These are phyloP conservation scores for Bryoerythrophyllum caledonicum DNA, from an alignment of 225 moss, liverwort and hornwort genomes.

Conservation along the genomic window DNA sequence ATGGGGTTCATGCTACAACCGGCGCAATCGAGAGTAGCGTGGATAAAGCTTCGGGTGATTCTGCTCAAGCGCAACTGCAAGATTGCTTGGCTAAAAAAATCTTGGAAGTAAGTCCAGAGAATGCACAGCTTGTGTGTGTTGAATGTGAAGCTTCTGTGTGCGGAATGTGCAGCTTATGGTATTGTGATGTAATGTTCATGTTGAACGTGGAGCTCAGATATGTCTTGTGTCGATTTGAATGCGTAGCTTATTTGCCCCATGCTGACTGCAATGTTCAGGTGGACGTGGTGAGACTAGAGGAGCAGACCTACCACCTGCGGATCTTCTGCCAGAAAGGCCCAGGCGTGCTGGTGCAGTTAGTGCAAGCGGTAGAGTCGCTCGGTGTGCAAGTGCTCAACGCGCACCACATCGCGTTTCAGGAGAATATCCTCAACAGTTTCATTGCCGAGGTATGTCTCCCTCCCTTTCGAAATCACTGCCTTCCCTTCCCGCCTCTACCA, in stretches of 20 bases:
- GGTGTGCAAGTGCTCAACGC: conserved; percentile 93
- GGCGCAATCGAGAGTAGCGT: conserved; percentile 26
- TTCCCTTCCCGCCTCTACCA: neutral
- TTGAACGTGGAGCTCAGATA: neutral
- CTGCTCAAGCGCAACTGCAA: conserved; percentile 18
- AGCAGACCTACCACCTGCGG: conserved; percentile 88
- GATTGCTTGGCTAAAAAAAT: conserved; percentile 57
- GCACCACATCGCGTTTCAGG: conserved; percentile 87
- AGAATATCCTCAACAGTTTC: conserved; percentile 91
- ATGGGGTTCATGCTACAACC: conserved; percentile 7
- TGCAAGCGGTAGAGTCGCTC: conserved; percentile 88
- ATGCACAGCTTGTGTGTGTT: neutral
- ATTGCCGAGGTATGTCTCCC: conserved; percentile 70
- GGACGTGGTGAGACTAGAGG: conserved; percentile 88
- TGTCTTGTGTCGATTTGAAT: neutral
- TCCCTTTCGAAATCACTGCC: neutral
- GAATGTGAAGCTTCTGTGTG: neutral
- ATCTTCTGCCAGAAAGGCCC: conserved; percentile 93
- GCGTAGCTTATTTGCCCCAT: too few species aligned
- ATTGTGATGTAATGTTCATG: too few species aligned
- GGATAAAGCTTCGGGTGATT: conserved; percentile 27
- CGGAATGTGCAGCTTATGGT: too few species aligned
- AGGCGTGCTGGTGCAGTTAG: conserved; percentile 87
- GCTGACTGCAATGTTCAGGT: conserved; percentile 44
- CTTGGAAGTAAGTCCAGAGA: conserved; percentile 58